These are phyloP conservation scores for Mycena kentingensis DNA, from an alignment of 768 basidiomycete genomes.

Conservation along the genomic window DNA sequence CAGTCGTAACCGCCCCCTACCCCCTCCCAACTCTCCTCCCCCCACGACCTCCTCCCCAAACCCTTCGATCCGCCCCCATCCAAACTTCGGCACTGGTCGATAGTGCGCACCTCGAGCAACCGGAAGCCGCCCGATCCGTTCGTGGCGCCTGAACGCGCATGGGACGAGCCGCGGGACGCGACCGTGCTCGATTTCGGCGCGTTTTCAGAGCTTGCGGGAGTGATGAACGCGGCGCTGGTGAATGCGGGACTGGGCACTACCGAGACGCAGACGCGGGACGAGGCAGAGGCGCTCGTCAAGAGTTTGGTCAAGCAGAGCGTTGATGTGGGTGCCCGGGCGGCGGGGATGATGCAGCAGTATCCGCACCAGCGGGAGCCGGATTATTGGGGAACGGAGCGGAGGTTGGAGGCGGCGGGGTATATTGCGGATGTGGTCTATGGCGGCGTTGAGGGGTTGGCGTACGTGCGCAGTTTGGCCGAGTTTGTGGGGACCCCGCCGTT, in stretches of 20 bases:
- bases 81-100: constrained; percentile 62
- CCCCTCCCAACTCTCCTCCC: constrained; percentile 17
- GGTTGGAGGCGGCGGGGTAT: constrained; percentile 64
- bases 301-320: constrained; percentile 6
- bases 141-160: constrained; percentile 36
- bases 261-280: constrained; percentile 13
- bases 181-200: constrained; percentile 64
- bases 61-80: constrained; percentile 2
- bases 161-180: constrained; percentile 54
- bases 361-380: constrained; percentile 21
- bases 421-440: constrained; percentile 77
- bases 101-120: constrained; percentile 49
- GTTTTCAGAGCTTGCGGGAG: constrained; percentile 54
- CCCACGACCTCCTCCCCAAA: constrained; percentile 7
- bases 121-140: constrained; percentile 31
- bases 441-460: constrained; percentile 74
- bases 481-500: constrained; percentile 48
- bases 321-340: constrained; percentile 13
- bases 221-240: constrained; percentile 40
- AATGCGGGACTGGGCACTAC: constrained; percentile 36
- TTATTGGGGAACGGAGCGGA: constrained; percentile 54
- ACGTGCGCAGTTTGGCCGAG: constrained; percentile 75
- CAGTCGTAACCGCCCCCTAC: constrained; percentile 20
- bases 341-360: constrained; percentile 19
- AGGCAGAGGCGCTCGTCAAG: constrained; percentile 13